These are phyloP conservation scores for thale cress (Arabidopsis thaliana) DNA, from an alignment of 345 rosid genomes.

Conservation along the genomic window TAIR10.1 NC_003074.8:4167501-4168000, in stretches of 20 bases:
- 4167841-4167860: conserved; percentile 53
- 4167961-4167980: conserved; percentile 45
- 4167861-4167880: conserved; percentile 51
- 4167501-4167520: conserved; percentile 62
- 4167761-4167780: conserved; percentile 49
- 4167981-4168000: conserved; percentile 42
- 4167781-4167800: conserved; percentile 47
- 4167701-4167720: conserved; percentile 54
- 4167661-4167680: conserved; percentile 56
- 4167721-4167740: conserved; percentile 51
- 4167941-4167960: conserved; percentile 43
- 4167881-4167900: conserved; percentile 52
- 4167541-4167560: conserved; percentile 62
- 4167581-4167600: conserved; percentile 48
- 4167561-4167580: conserved; percentile 69
- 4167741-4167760: conserved; percentile 59
- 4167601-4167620: conserved; percentile 41
- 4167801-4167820: conserved; percentile 51
- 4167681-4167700: conserved; percentile 41
- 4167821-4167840: conserved; percentile 51
- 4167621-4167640: conserved; percentile 63
- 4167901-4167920: conserved; percentile 41
- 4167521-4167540: conserved; percentile 77
- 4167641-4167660: conserved; percentile 72
- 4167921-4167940: conserved; percentile 40